Conservation (phyloP, 1,284 basidiomycete genomes). For the Stereum hirsutum region DNA sequence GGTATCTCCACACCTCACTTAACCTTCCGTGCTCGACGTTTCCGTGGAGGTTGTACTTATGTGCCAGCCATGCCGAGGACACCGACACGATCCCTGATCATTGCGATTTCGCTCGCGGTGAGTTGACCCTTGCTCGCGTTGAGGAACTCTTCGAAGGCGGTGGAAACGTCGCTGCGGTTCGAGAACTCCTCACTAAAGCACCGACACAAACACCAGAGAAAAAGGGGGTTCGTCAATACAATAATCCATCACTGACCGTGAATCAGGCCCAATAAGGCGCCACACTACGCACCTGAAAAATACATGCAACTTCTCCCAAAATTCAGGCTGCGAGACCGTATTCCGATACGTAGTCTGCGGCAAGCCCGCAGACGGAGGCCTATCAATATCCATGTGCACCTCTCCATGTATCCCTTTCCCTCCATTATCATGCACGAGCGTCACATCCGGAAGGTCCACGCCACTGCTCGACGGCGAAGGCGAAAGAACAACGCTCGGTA, state of each 20-base stretch:
- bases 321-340: slow-evolving; percentile 60
- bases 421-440: too few species aligned
- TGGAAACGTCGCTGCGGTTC: slow-evolving; percentile 41
- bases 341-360: slow-evolving; percentile 51
- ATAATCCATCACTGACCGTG: not conserved
- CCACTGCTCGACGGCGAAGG: slow-evolving; percentile 51
- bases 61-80: slow-evolving; percentile 74
- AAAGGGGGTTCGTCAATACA: not conserved
- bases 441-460: slow-evolving; percentile 50
- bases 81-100: slow-evolving; percentile 68
- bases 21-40: too few species aligned
- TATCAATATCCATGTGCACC: slow-evolving; percentile 51
- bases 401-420: too few species aligned
- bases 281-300: slow-evolving; percentile 48
- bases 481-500: slow-evolving; percentile 67
- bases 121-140: slow-evolving; percentile 61
- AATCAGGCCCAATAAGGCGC: not conserved
- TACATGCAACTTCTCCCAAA: slow-evolving; percentile 62
- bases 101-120: slow-evolving; percentile 67
- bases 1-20: too few species aligned
- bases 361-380: slow-evolving; percentile 31
- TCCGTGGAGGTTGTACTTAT: too few species aligned
- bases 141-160: slow-evolving; percentile 71
- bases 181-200: slow-evolving; percentile 43
- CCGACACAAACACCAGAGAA: not conserved